Evolutionary conservation across 2,329 filamentous ascomycete genomes (phyloP).

Genomic region (Calonectria hongkongensis): DNA sequence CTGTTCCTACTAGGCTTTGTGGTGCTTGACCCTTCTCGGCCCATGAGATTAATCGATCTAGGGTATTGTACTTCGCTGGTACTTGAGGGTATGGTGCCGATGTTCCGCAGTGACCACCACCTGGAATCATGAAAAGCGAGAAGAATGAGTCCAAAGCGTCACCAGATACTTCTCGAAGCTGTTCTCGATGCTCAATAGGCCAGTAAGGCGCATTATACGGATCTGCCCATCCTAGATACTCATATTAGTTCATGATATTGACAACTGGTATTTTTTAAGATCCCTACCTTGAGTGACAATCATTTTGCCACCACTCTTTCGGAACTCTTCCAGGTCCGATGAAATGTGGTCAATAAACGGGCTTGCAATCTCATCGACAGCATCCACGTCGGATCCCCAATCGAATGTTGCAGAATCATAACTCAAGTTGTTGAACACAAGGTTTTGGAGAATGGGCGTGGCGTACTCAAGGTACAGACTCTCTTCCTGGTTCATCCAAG

Average conservation of each 20-base stretch:
- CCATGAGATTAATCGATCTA: neutral
- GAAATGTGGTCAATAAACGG: conserved; percentile 26
- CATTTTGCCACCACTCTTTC: conserved; percentile 27
- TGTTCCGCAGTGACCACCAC: conserved; percentile 25
- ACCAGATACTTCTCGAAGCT: conserved; percentile 15
- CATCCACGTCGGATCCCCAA: conserved; percentile 14
- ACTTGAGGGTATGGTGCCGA: conserved; percentile 21
- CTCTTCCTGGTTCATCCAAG: conserved; percentile 23
- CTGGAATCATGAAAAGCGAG: conserved; percentile 30
- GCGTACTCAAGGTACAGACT: conserved; percentile 13
- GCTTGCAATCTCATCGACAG: conserved; percentile 22
- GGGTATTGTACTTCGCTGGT: conserved; percentile 12
- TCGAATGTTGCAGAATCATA: conserved; percentile 24
- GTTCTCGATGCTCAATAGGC: conserved; percentile 21
- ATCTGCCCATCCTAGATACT: conserved; percentile 28
- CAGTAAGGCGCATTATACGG: conserved; percentile 28
- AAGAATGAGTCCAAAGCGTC: conserved; percentile 20
- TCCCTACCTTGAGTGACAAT: conserved; percentile 19
- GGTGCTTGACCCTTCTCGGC: conserved; percentile 1
- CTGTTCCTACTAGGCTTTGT: conserved; percentile 5
- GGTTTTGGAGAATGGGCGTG: conserved; percentile 23
- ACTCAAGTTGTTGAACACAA: conserved; percentile 23
- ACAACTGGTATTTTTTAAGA: too few species aligned
- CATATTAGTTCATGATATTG: neutral
- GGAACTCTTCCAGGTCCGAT: conserved; percentile 4